Conservation (phyloP, 2,329 filamentous ascomycete species). For the Paecilomyces sp. region DNA sequence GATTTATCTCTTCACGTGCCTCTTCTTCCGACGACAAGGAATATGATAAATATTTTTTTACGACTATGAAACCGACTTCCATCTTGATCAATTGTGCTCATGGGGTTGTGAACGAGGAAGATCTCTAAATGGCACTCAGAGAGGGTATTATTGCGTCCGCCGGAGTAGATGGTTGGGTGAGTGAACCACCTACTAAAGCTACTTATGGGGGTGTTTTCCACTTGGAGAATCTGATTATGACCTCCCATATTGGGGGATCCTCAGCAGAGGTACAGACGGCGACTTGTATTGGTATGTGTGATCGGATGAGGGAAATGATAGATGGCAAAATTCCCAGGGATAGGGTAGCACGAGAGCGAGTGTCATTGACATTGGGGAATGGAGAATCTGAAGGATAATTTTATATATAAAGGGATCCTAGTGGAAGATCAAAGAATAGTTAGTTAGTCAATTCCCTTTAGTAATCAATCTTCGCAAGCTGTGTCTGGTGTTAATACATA, state of each 20-base stretch:
- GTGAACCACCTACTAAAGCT: constrained; percentile 1
- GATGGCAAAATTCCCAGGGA: constrained; percentile 6
- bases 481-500: too few species aligned
- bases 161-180: constrained; percentile 3
- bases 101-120: constrained; percentile 1
- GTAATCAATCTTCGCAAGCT: too few species aligned
- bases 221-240: constrained; percentile 2
- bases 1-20: constrained; percentile 9
- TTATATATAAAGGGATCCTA: too few species aligned
- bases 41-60: constrained; percentile 1
- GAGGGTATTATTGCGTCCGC: constrained; percentile 2
- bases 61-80: constrained; percentile 2
- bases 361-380: too few species aligned
- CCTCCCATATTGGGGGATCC: constrained; percentile 1
- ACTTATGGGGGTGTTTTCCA: constrained; percentile 1
- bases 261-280: constrained; percentile 3
- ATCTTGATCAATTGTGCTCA: constrained; percentile 2
- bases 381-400: too few species aligned
- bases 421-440: too few species aligned
- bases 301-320: constrained; percentile 6
- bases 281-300: constrained; percentile 7
- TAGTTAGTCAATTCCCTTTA: too few species aligned
- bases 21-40: constrained; percentile 5
- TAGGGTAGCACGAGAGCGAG: constrained; percentile 1
- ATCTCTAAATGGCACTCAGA: background rate